Conservation (phyloP, 2,329 filamentous ascomycete species). For the Pyrenophora graminea region DNA sequence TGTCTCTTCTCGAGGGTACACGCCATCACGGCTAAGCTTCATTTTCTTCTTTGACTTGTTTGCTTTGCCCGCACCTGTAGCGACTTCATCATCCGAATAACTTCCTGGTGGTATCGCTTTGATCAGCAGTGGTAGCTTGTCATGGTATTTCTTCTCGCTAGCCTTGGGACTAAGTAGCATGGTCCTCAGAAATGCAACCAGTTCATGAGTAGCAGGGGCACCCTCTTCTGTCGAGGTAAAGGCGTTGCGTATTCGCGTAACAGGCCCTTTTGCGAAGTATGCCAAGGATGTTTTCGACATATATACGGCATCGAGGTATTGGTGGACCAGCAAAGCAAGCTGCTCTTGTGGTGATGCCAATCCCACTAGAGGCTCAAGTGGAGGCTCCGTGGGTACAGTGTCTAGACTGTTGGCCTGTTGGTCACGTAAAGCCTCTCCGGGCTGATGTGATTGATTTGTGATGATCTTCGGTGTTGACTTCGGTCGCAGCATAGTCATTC, state of each 20-base stretch:
- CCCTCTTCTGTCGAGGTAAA: slow-evolving; percentile 68
- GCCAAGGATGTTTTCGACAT: slow-evolving; percentile 70
- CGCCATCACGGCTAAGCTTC: slow-evolving; percentile 66
- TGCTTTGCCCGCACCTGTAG: slow-evolving; percentile 35
- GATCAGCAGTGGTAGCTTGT: slow-evolving; percentile 67
- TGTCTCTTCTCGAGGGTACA: slow-evolving; percentile 69
- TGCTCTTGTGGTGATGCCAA: slow-evolving; percentile 40
- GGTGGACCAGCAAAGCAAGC: slow-evolving; percentile 56
- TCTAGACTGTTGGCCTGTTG: slow-evolving; percentile 3
- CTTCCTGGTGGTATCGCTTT: slow-evolving; percentile 57
- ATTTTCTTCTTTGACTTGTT: slow-evolving; percentile 53
- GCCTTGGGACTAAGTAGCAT: slow-evolving; percentile 68
- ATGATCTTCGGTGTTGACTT: slow-evolving; percentile 7
- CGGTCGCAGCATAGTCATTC: slow-evolving; percentile 40
- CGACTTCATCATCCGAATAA: slow-evolving; percentile 50
- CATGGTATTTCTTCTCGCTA: slow-evolving; percentile 80
- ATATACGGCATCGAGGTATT: slow-evolving; percentile 54
- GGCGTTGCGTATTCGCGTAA: slow-evolving; percentile 73
- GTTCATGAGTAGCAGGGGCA: slow-evolving; percentile 63
- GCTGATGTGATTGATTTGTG: slow-evolving; percentile 8
- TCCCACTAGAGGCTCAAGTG: slow-evolving; percentile 9
- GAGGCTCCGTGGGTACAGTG: slow-evolving; percentile 4
- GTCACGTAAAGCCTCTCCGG: neutral
- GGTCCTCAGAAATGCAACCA: slow-evolving; percentile 70
- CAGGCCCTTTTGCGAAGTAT: slow-evolving; percentile 81